Evolutionary conservation across 345 rosid species (phyloP).

Genomic region (Eucalyptus guilfoylei): DNA sequence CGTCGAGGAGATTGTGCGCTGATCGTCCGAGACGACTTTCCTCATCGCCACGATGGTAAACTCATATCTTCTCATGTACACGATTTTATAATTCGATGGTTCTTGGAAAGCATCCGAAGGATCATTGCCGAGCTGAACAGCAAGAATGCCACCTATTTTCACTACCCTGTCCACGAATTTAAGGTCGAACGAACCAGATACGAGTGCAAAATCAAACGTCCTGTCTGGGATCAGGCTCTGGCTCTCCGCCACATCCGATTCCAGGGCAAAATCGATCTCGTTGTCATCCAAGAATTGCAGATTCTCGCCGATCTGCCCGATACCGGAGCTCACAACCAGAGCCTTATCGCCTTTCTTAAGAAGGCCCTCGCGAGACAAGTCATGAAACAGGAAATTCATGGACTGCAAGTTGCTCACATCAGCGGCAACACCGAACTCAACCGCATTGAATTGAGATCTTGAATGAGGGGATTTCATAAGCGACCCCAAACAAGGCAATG

Average conservation of each 20-base stretch:
- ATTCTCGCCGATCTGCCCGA: slow-evolving; percentile 1
- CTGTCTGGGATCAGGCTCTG: slow-evolving; percentile 8
- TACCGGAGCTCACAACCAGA: slow-evolving; percentile 15
- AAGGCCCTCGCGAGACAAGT: slow-evolving; percentile 33
- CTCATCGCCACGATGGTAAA: slow-evolving; percentile 25
- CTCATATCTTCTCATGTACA: slow-evolving; percentile 14
- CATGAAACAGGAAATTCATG: slow-evolving; percentile 20
- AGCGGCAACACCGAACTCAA: neutral
- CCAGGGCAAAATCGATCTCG: slow-evolving; percentile 13
- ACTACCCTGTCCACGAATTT: slow-evolving; percentile 18
- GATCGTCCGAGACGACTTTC: slow-evolving; percentile 1
- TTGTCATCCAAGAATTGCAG: slow-evolving; percentile 8
- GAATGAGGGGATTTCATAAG: slow-evolving; percentile 4
- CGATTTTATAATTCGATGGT: slow-evolving; percentile 17
- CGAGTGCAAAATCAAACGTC: slow-evolving; percentile 26
- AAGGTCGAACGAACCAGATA: slow-evolving; percentile 5
- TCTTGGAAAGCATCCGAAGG: slow-evolving; percentile 2
- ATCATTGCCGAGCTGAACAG: slow-evolving; percentile 6
- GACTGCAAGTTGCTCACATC: slow-evolving; percentile 6
- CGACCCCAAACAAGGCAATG: slow-evolving; percentile 17
- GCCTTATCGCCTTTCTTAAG: slow-evolving; percentile 30
- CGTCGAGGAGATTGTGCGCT: neutral
- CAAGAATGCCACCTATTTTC: slow-evolving; percentile 31
- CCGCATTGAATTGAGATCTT: neutral
- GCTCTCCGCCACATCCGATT: slow-evolving; percentile 6